Conservation (phyloP, 352 stramenopile species). For the Thalassiosira allenii region DNA sequence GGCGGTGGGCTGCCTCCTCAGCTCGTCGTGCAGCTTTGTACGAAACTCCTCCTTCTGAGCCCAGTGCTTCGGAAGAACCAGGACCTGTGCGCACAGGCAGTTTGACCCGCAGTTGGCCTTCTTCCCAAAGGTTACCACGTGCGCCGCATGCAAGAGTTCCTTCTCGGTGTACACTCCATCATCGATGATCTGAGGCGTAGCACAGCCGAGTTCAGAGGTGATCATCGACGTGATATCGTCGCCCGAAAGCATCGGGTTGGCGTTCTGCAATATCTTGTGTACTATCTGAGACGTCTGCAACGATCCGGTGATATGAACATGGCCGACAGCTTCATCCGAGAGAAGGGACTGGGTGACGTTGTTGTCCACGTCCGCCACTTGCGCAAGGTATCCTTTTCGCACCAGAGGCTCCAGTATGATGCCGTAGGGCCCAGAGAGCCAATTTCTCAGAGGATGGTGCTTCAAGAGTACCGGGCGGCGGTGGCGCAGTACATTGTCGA, state of each 20-base stretch:
- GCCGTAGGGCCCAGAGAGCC: slow-evolving; percentile 15
- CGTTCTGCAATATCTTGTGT: slow-evolving; percentile 7
- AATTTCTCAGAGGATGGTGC: slow-evolving; percentile 65
- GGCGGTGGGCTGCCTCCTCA: slow-evolving; percentile 21
- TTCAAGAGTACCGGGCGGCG: slow-evolving; percentile 56
- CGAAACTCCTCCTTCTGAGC: slow-evolving; percentile 63
- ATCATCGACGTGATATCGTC: slow-evolving; percentile 40
- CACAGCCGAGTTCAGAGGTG: slow-evolving; percentile 65
- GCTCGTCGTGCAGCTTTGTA: slow-evolving; percentile 24
- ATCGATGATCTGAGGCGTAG: slow-evolving; percentile 47
- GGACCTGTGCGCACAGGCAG: slow-evolving; percentile 61
- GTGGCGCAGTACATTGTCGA: slow-evolving; percentile 55
- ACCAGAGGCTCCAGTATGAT: slow-evolving; percentile 61
- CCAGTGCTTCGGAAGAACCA: slow-evolving; percentile 63
- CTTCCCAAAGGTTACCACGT: slow-evolving; percentile 38
- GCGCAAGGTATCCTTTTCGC: slow-evolving; percentile 56
- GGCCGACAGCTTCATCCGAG: slow-evolving; percentile 32
- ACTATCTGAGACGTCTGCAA: slow-evolving; percentile 40
- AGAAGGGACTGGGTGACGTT: slow-evolving; percentile 31
- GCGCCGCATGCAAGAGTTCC: slow-evolving; percentile 45
- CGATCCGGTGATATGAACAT: slow-evolving; percentile 57
- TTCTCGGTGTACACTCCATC: slow-evolving; percentile 38
- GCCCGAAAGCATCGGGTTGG: slow-evolving; percentile 1
- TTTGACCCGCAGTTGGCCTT: slow-evolving; percentile 62
- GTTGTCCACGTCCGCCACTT: slow-evolving; percentile 42